A percentile compares a stretch with the other conserved stretches of the same genome.
phyloP scores from a whole-genome alignment of 1,284 basidiomycete genomes.

The Grifola frondosa region DNA sequence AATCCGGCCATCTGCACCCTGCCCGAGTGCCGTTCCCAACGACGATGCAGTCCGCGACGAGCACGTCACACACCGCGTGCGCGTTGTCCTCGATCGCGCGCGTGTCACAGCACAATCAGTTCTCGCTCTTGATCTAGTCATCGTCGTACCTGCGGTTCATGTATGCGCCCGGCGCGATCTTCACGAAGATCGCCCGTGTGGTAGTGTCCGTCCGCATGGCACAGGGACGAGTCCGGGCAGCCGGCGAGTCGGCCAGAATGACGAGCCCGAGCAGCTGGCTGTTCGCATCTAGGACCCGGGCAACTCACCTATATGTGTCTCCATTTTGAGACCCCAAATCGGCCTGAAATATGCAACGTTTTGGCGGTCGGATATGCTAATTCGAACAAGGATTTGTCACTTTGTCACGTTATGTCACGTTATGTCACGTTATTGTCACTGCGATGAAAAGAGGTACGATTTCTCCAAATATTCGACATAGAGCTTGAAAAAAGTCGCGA shows the following conservation, averaged over 20 bases:
- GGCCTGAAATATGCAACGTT: constrained; percentile 1
- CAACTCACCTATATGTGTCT: no score
- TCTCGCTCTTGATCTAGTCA: constrained; percentile 78
- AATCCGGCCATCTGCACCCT: no score
- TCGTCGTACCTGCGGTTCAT: constrained; percentile 65
- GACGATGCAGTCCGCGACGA: constrained; percentile 61
- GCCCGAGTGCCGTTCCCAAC: constrained; percentile 66
- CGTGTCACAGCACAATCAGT: constrained; percentile 68
- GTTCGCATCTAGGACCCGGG: no score
- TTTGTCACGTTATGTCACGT: neutral
- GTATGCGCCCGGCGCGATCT: constrained; percentile 52
- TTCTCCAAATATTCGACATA: neutral
- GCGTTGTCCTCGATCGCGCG: constrained; percentile 73
- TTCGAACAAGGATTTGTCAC: neutral
- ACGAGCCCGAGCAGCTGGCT: constrained; percentile 60
- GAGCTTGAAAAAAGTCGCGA: no score
- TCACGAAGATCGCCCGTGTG: constrained; percentile 71
- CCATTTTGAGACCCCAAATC: no score
- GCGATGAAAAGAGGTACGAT: neutral
- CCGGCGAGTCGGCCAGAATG: constrained; percentile 57
- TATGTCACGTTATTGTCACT: neutral
- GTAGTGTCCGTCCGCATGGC: constrained; percentile 58
- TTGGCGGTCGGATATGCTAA: neutral
- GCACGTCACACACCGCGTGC: constrained; percentile 48
- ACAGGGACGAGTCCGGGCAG: constrained; percentile 63